phyloP scores from a whole-genome alignment of 106 monocot species.

The Phalaenopsis equestris region DNA sequence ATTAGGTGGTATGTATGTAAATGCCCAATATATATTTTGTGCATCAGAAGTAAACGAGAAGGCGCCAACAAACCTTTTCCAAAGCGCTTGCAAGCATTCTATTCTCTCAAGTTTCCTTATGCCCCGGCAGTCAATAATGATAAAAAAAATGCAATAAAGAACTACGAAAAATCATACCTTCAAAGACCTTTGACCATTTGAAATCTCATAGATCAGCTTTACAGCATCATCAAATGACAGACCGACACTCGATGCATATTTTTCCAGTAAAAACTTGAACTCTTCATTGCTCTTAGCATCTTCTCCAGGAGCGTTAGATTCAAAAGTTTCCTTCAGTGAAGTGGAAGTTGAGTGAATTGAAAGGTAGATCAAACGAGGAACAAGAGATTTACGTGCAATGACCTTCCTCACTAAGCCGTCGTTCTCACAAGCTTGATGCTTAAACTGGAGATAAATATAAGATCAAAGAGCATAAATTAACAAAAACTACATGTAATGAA shows the following conservation, averaged over 20 bases:
- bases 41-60: too few relatives aligned
- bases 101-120: too few relatives aligned
- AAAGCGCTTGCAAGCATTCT: too few relatives aligned
- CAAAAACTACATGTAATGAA: background rate
- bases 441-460: conserved; percentile 6
- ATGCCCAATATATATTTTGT: too few relatives aligned
- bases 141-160: background rate
- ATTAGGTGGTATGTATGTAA: too few relatives aligned
- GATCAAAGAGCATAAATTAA: conserved; percentile 4
- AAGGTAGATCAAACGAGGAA: conserved; percentile 61
- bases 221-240: conserved; percentile 64
- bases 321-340: conserved; percentile 35
- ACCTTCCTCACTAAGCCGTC: conserved; percentile 16
- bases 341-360: conserved; percentile 45
- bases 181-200: conserved; percentile 35
- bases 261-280: conserved; percentile 45
- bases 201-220: conserved; percentile 29
- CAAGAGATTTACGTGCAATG: conserved; percentile 57
- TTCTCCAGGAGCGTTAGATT: conserved; percentile 22
- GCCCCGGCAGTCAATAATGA: background rate
- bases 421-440: conserved; percentile 26
- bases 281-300: conserved; percentile 21
- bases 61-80: too few relatives aligned
- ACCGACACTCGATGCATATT: conserved; percentile 41
- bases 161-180: conserved; percentile 35